Conservation (phyloP, 768 basidiomycete species). For the Porpolomopsis calyptriformis region DNA sequence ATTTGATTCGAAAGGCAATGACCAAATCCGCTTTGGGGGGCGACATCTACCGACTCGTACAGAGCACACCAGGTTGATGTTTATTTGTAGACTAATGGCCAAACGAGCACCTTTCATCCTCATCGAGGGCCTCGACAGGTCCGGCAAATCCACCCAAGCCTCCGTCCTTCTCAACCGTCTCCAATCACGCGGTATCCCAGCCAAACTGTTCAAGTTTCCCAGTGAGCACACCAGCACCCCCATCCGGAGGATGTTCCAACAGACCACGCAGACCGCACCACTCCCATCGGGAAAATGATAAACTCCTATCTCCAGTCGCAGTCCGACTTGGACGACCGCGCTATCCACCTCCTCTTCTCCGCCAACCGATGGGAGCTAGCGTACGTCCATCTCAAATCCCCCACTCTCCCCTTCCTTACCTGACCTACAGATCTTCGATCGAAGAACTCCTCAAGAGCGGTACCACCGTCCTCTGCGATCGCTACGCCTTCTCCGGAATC, state of each 20-base stretch:
- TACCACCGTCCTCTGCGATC: slow-evolving; percentile 74
- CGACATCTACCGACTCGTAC: slow-evolving; percentile 23
- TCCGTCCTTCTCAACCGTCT: slow-evolving; percentile 47
- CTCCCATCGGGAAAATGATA: slow-evolving; percentile 86
- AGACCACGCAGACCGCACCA: slow-evolving; percentile 63
- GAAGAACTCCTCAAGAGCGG: slow-evolving; percentile 47
- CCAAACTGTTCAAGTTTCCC: slow-evolving; percentile 76
- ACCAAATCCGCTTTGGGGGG: slow-evolving; percentile 62
- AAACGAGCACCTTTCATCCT: slow-evolving; percentile 77
- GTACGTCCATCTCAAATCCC: slow-evolving; percentile 31
- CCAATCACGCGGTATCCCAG: slow-evolving; percentile 31
- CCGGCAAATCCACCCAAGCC: slow-evolving; percentile 89
- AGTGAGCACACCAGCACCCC: slow-evolving; percentile 39
- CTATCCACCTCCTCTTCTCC: slow-evolving; percentile 88
- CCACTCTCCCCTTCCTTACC: background rate
- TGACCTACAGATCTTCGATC: slow-evolving; percentile 43
- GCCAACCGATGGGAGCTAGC: slow-evolving; percentile 96
- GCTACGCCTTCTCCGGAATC: slow-evolving; percentile 94
- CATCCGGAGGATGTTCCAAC: background rate
- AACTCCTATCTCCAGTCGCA: slow-evolving; percentile 80
- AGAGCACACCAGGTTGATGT: too few species aligned
- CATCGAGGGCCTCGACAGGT: slow-evolving; percentile 90
- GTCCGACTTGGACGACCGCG: slow-evolving; percentile 82
- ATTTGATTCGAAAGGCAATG: slow-evolving; percentile 53
- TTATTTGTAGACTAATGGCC: slow-evolving; percentile 4